These are phyloP conservation scores for Acrasis kona DNA, from an alignment of 78 protist species.

Conservation along the genomic window DNA sequence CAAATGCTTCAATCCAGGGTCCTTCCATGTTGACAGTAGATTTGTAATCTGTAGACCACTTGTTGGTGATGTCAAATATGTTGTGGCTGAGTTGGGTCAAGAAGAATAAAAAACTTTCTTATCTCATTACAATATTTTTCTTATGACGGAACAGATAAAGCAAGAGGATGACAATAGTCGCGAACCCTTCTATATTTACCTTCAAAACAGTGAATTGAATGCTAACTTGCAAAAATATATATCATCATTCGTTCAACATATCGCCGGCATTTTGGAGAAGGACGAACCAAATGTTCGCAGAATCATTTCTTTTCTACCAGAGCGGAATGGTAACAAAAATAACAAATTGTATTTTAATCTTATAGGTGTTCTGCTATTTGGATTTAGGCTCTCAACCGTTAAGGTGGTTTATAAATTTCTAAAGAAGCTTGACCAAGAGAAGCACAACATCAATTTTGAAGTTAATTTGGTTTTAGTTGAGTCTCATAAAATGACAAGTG, in stretches of 20 bases:
- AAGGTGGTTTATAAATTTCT: neutral
- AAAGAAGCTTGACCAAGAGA: slow-evolving; percentile 1
- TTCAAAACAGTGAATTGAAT: neutral
- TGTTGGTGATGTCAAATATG: too few species aligned
- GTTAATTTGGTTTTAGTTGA: slow-evolving; percentile 6
- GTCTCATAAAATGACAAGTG: neutral
- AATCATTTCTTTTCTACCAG: slow-evolving; percentile 10
- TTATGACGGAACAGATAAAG: neutral
- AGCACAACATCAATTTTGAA: neutral
- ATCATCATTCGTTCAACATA: neutral
- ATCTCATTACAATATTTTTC: neutral
- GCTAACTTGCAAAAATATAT: neutral
- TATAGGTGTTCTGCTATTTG: slow-evolving; percentile 7
- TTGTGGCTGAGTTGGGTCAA: too few species aligned
- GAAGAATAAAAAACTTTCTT: too few species aligned
- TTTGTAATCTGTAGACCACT: too few species aligned
- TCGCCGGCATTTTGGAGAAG: neutral
- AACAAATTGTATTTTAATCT: too few species aligned
- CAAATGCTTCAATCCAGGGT: too few species aligned
- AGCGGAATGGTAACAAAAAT: too few species aligned
- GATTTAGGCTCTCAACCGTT: neutral
- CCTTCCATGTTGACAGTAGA: too few species aligned
- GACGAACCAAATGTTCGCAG: neutral
- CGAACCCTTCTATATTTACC: neutral
- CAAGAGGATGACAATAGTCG: neutral